These are phyloP conservation scores for Volvox reticuliferus DNA, from an alignment of 139 green algal species.

Conservation along the genomic window DNA sequence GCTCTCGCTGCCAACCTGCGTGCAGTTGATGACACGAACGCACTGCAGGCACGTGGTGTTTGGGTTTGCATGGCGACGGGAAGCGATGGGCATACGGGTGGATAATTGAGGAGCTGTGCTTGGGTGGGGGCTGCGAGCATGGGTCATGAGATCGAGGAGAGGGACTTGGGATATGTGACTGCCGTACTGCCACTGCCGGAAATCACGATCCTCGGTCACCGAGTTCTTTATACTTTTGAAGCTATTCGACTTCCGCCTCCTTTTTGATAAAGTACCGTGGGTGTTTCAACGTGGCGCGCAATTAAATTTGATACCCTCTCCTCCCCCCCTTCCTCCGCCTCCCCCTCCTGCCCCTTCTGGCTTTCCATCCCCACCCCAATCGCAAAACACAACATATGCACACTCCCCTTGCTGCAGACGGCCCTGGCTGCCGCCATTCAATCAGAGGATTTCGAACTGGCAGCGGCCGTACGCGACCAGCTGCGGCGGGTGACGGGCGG, in stretches of 20 bases:
- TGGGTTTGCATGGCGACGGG: neutral
- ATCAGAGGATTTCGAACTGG: slow-evolving; percentile 77
- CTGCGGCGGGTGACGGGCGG: slow-evolving; percentile 49
- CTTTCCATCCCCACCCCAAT: neutral
- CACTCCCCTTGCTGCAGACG: slow-evolving; percentile 50
- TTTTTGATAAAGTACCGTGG: too few relatives aligned
- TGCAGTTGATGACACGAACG: slow-evolving; percentile 74
- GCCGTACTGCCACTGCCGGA: neutral
- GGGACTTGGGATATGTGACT: neutral
- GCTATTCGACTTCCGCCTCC: neutral
- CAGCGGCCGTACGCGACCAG: slow-evolving; percentile 63
- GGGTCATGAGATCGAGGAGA: neutral
- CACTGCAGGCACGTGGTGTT: slow-evolving; percentile 62
- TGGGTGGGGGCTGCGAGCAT: neutral
- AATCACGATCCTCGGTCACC: neutral
- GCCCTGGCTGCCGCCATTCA: slow-evolving; percentile 78
- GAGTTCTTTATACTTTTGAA: too few relatives aligned
- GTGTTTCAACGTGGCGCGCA: neutral
- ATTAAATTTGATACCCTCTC: neutral
- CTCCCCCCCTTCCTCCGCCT: neutral
- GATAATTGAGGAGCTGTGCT: neutral
- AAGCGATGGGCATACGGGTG: neutral
- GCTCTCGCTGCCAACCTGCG: slow-evolving; percentile 29
- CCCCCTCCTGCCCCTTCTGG: neutral
- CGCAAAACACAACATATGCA: too few relatives aligned